phyloP scores from a whole-genome alignment of 2,329 filamentous ascomycete genomes.

The Cucurbitaria berberidis region DNA sequence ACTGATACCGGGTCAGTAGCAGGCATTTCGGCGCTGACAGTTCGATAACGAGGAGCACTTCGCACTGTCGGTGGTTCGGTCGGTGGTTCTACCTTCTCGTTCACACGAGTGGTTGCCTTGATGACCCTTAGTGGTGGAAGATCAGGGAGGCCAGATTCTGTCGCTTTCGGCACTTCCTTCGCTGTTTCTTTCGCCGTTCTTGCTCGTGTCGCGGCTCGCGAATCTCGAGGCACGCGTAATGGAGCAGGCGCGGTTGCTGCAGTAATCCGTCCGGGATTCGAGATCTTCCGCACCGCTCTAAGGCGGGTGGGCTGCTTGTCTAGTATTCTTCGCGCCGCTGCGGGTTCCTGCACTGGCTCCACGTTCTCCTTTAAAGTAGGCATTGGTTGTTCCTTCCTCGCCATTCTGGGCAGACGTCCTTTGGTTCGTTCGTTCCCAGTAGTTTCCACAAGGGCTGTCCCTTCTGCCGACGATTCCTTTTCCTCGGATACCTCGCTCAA shows the following conservation, averaged over 20 bases:
- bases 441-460: slow-evolving; percentile 52
- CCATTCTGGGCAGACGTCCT: slow-evolving; percentile 30
- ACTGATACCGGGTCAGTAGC: slow-evolving; percentile 55
- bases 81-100: slow-evolving; percentile 26
- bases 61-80: slow-evolving; percentile 25
- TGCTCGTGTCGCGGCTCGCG: slow-evolving; percentile 34
- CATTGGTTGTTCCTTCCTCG: slow-evolving; percentile 31
- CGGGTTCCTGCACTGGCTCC: slow-evolving; percentile 37
- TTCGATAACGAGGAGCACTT: slow-evolving; percentile 30
- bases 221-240: slow-evolving; percentile 36
- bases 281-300: slow-evolving; percentile 44
- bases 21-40: slow-evolving; percentile 38
- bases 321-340: slow-evolving; percentile 34
- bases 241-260: slow-evolving; percentile 39
- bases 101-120: slow-evolving; percentile 25
- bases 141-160: slow-evolving; percentile 32
- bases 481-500: slow-evolving; percentile 51
- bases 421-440: slow-evolving; percentile 52
- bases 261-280: slow-evolving; percentile 41
- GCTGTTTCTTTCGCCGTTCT: slow-evolving; percentile 31
- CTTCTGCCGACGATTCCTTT: slow-evolving; percentile 49
- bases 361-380: slow-evolving; percentile 47
- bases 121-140: slow-evolving; percentile 31
- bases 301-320: slow-evolving; percentile 48
- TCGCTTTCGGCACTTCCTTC: slow-evolving; percentile 27